A percentile compares a stretch with the other conserved stretches of the same genome.
These are phyloP conservation scores for Fremontodendron californicum DNA, from an alignment of 345 rosid species.

Conservation along the genomic window DNA sequence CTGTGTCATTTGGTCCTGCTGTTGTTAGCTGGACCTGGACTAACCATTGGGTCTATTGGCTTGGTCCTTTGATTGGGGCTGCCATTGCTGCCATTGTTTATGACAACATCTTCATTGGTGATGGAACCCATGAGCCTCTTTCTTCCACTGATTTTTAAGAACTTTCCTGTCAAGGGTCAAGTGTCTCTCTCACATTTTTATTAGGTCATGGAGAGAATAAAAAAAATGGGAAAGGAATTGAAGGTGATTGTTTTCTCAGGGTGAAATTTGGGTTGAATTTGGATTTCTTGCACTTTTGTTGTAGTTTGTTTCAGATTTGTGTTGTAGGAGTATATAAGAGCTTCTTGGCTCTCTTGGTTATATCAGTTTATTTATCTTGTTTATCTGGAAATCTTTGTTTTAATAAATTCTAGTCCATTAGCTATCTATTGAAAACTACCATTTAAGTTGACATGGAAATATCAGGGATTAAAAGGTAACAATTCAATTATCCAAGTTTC, in stretches of 20 bases:
- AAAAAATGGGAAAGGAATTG: neutral
- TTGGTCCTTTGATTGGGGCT: constrained; percentile 58
- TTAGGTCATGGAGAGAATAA: constrained; percentile 10
- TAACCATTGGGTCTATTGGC: constrained; percentile 71
- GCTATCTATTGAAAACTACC: neutral
- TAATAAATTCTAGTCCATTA: neutral
- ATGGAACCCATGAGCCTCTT: constrained; percentile 43
- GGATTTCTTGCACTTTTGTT: neutral
- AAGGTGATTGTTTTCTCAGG: neutral
- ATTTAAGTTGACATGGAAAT: neutral
- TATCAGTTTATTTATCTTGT: neutral
- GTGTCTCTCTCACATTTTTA: constrained; percentile 15
- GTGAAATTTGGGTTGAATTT: neutral
- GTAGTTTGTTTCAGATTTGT: constrained; percentile 3
- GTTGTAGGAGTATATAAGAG: neutral
- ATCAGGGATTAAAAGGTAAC: neutral
- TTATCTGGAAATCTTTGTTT: neutral
- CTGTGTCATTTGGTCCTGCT: constrained; percentile 69
- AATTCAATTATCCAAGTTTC: neutral
- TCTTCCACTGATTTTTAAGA: constrained; percentile 40
- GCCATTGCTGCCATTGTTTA: constrained; percentile 52
- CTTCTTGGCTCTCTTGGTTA: neutral
- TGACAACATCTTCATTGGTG: constrained; percentile 48
- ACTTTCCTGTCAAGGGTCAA: neutral
- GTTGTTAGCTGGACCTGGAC: constrained; percentile 73